phyloP scores from a whole-genome alignment of 2,329 filamentous ascomycete genomes.

The Aspergillus felis region DNA sequence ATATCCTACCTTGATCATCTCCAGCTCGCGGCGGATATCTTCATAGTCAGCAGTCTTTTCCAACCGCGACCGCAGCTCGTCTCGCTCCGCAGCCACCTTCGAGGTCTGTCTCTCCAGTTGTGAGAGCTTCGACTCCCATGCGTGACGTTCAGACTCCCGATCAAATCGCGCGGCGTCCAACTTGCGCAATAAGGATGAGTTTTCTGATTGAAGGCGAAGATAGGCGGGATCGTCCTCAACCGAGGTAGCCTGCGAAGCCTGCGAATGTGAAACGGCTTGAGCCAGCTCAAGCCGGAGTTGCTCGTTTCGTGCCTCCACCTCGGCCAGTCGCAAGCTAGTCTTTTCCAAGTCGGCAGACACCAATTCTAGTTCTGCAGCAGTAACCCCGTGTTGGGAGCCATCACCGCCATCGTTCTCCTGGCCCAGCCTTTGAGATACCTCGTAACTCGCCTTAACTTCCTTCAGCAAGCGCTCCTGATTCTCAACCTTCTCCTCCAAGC shows the following conservation, averaged over 20 bases:
- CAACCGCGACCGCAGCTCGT: slow-evolving; percentile 73
- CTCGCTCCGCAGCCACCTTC: slow-evolving; percentile 73
- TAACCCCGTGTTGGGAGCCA: slow-evolving; percentile 62
- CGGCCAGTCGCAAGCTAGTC: slow-evolving; percentile 78
- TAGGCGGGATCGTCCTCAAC: slow-evolving; percentile 88
- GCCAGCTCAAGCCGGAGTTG: slow-evolving; percentile 86
- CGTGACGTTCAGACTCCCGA: slow-evolving; percentile 73
- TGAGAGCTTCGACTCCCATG: slow-evolving; percentile 70
- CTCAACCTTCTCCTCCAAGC: slow-evolving; percentile 87
- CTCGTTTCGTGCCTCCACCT: slow-evolving; percentile 91
- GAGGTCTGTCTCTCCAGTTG: slow-evolving; percentile 74
- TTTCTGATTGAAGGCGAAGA: slow-evolving; percentile 85
- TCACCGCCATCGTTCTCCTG: slow-evolving; percentile 65
- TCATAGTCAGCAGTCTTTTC: slow-evolving; percentile 93
- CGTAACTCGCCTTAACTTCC: slow-evolving; percentile 94
- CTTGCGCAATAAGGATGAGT: slow-evolving; percentile 84
- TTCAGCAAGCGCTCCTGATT: slow-evolving; percentile 88
- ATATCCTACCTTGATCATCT: slow-evolving; percentile 70
- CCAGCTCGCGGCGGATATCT: slow-evolving; percentile 90
- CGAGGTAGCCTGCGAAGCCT: slow-evolving; percentile 54
- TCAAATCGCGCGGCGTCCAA: slow-evolving; percentile 80
- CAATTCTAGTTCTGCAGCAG: slow-evolving; percentile 89
- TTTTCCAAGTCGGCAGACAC: slow-evolving; percentile 87
- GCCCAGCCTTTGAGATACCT: slow-evolving; percentile 86
- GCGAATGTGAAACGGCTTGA: slow-evolving; percentile 72